Conservation (phyloP, 768 basidiomycete genomes). For the Tulasnella calospora region DNA sequence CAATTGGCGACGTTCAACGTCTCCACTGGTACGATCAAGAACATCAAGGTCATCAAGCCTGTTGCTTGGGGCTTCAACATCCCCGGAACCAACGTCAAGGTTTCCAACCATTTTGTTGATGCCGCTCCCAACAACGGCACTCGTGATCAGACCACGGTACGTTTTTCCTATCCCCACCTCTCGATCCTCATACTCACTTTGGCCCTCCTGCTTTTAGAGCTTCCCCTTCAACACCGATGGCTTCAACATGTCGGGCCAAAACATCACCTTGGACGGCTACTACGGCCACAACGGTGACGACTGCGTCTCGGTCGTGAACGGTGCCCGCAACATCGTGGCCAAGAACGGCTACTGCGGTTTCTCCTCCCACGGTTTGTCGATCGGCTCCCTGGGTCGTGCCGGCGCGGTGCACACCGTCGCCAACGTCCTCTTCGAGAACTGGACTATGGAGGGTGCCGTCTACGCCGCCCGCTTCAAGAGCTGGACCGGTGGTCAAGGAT, state of each 20-base stretch:
- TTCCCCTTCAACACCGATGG: conserved; percentile 47
- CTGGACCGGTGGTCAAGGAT: conserved; percentile 48
- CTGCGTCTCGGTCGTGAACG: conserved; percentile 47
- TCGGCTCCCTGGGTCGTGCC: conserved; percentile 45
- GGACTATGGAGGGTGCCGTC: conserved; percentile 49
- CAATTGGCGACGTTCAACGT: conserved; percentile 49
- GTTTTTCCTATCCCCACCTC: conserved; percentile 28
- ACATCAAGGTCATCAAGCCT: conserved; percentile 47
- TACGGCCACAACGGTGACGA: conserved; percentile 49
- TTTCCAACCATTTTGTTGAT: conserved; percentile 43
- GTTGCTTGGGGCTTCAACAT: conserved; percentile 48
- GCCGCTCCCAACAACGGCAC: conserved; percentile 42
- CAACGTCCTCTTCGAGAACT: conserved; percentile 47
- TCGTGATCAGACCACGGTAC: conserved; percentile 35
- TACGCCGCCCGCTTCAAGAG: conserved; percentile 49
- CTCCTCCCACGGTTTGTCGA: conserved; percentile 47
- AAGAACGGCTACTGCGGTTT: conserved; percentile 46
- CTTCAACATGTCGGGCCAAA: conserved; percentile 31
- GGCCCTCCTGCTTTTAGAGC: conserved; percentile 31
- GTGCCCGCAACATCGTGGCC: conserved; percentile 45
- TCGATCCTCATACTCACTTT: neutral
- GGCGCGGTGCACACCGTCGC: conserved; percentile 43
- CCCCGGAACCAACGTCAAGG: conserved; percentile 40
- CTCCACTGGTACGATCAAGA: conserved; percentile 40
- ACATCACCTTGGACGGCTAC: conserved; percentile 35